phyloP scores from a whole-genome alignment of 257 asterid species.

The Henckelia pumila region DNA sequence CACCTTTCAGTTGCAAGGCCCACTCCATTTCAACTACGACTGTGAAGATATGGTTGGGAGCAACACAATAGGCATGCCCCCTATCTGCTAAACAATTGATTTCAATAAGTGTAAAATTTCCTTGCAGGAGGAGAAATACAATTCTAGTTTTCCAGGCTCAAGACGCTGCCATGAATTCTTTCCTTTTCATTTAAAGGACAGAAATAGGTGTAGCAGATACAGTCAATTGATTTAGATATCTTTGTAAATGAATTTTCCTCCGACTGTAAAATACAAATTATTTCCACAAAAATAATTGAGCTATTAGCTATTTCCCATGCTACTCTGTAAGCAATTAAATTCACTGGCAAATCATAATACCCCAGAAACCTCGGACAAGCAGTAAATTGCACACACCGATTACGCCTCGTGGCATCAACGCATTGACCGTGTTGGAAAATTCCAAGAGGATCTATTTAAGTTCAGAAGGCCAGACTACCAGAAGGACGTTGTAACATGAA shows the following conservation, averaged over 20 bases:
- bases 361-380: background rate
- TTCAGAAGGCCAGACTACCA: background rate
- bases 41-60: slow-evolving; percentile 22
- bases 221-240: background rate
- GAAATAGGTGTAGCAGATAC: slow-evolving; percentile 4
- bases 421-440: too few species aligned
- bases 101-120: slow-evolving; percentile 12
- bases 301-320: background rate
- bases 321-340: background rate
- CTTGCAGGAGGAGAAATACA: slow-evolving; percentile 13
- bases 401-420: background rate
- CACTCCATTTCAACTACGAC: slow-evolving; percentile 30
- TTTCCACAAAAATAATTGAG: background rate
- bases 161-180: background rate
- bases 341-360: background rate
- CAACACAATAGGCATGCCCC: slow-evolving; percentile 22
- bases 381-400: background rate
- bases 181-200: background rate
- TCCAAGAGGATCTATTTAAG: too few species aligned
- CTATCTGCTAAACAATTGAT: slow-evolving; percentile 15
- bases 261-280: background rate
- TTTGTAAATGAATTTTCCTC: background rate
- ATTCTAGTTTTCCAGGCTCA: background rate
- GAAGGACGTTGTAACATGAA: background rate
- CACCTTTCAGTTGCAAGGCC: slow-evolving; percentile 33